phyloP scores from a whole-genome alignment of 441 rosid genomes.

The Adansonia gregorii region DNA sequence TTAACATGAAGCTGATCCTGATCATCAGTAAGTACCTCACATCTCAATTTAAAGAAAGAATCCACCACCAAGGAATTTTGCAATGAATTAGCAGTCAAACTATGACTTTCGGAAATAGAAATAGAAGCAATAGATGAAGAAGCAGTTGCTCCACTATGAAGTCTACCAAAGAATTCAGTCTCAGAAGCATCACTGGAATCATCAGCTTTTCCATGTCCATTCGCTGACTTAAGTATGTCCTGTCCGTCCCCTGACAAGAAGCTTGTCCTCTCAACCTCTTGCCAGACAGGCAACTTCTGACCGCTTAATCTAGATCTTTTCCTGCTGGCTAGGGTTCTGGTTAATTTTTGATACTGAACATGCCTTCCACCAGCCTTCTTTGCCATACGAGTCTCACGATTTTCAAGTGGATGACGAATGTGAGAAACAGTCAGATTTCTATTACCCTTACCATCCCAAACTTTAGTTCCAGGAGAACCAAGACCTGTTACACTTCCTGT shows the following conservation, averaged over 20 bases:
- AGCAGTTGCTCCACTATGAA: constrained; percentile 72
- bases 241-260: constrained; percentile 86
- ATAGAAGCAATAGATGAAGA: constrained; percentile 59
- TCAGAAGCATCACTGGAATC: constrained; percentile 73
- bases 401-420: constrained; percentile 98
- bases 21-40: constrained; percentile 69
- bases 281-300: constrained; percentile 62
- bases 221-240: constrained; percentile 54
- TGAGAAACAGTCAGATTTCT: constrained; percentile 71
- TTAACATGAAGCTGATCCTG: constrained; percentile 22
- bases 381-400: constrained; percentile 47
- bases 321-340: constrained; percentile 55
- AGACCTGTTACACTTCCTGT: constrained; percentile 69
- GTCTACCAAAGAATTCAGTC: constrained; percentile 60
- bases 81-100: constrained; percentile 44
- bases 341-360: constrained; percentile 50
- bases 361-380: constrained; percentile 59
- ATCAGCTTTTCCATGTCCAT: constrained; percentile 47
- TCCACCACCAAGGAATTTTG: constrained; percentile 67
- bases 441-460: constrained; percentile 93
- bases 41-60: constrained; percentile 85
- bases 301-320: constrained; percentile 67
- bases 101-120: constrained; percentile 51
- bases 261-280: constrained; percentile 80
- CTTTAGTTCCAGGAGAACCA: constrained; percentile 93